Base-by-base conservation (phyloP, 2,329 filamentous ascomycete genomes). In the Beauveria rudraprayagi region DNA sequence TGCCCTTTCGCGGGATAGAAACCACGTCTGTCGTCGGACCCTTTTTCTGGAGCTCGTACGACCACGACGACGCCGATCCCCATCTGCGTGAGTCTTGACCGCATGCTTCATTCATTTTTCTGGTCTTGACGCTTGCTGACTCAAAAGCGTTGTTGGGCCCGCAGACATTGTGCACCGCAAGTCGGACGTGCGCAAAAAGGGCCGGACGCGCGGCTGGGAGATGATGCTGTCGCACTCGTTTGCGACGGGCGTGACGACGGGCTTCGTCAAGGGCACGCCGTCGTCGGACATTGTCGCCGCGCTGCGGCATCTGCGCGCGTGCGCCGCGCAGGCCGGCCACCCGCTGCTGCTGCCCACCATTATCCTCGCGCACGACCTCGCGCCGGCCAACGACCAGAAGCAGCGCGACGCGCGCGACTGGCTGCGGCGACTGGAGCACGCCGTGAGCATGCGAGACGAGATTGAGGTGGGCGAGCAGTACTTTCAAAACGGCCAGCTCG, bases 161-260 rank as follows among this genome's bases (percentile, higher is more conserved):
- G 9, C 61, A 83, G 80, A 87, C 67, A 82, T 87, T 65, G 78
- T 87, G 62, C 84, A 83, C 68, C 81, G 84, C 65, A 87, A 87
- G 71, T 85, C 82, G n/a, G 84, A 87, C 67, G 84, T 87, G 40
- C 81, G 82, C 56, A 87, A 87, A 69, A 85, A 83, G 72, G 83
- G 83, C 63, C 78, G 77, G 67, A 87, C 84, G 17, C 80, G 84
- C 60, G 84, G 84, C 50, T 87, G 83, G 83, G 84, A 87, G 72
- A 76, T 86, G 60, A 84, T 84, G 76, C 77, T 87, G 43, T 84
- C 82, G 3, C 77, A 87, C 70, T 78, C 77, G 52, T 80, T 86
- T 71, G 74, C 71, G 14, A 80, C 78, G 2, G 73, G 75, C 65
- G 77, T 85, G 64, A 87, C 84, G 1, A 82, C 80, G 2, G 84